These are phyloP conservation scores for Saccharomyces eubayanus DNA, from an alignment of 805 yeast species.

Conservation along the genomic window DNA sequence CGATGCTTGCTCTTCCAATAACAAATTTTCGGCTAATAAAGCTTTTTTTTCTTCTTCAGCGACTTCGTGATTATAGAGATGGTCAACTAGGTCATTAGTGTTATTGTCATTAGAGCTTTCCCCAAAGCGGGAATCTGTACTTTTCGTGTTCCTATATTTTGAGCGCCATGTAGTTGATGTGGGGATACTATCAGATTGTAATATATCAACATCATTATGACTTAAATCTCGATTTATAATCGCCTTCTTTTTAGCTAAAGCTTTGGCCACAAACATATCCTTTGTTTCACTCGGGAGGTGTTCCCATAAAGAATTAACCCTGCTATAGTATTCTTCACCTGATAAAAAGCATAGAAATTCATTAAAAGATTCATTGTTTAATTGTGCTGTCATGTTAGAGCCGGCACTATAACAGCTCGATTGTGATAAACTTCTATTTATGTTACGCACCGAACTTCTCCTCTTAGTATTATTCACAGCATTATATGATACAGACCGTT, in stretches of 20 bases:
- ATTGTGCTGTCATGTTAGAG: conserved; percentile 1
- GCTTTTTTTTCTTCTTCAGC: neutral
- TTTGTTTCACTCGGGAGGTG: conserved; percentile 8
- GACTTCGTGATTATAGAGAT: neutral
- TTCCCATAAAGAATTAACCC: conserved; percentile 6
- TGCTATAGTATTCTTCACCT: conserved; percentile 1
- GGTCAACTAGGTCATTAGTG: neutral
- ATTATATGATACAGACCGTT: conserved; percentile 11
- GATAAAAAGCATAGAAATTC: conserved; percentile 5
- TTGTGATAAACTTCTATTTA: conserved; percentile 9
- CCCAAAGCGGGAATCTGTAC: neutral
- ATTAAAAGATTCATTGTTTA: conserved; percentile 5
- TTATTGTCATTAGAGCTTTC: neutral
- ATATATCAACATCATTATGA: neutral
- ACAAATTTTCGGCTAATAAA: neutral
- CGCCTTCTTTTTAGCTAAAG: conserved; percentile 3
- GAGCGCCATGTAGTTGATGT: neutral
- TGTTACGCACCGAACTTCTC: conserved; percentile 2
- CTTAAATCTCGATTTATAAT: neutral
- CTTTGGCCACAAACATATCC: conserved; percentile 5
- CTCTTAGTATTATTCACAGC: conserved; percentile 6
- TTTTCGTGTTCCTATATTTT: neutral
- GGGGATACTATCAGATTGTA: neutral
- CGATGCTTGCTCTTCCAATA: neutral
- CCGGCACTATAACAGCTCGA: conserved; percentile 11